Evolutionary conservation across 163 green algal species (phyloP).

Genomic region (Coccomyxa subellipsoidea): DNA sequence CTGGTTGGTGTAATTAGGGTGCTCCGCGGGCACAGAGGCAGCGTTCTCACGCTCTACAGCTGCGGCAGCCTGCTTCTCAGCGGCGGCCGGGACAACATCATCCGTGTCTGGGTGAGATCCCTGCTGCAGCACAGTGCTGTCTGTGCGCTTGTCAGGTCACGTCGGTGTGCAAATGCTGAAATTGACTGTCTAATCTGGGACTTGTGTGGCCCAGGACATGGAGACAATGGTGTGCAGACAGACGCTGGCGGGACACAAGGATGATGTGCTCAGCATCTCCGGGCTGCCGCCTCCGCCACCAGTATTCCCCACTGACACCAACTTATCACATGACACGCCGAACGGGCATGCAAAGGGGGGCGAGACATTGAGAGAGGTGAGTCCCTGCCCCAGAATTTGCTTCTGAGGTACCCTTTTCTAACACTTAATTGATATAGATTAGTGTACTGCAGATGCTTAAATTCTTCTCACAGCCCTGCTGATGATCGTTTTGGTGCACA

Average conservation of each 20-base stretch:
- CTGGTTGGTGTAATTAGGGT: constrained; percentile 31
- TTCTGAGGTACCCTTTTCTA: too few relatives aligned
- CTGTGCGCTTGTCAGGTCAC: too few relatives aligned
- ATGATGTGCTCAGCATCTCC: constrained; percentile 72
- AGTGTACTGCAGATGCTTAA: too few relatives aligned
- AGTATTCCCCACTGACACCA: neutral
- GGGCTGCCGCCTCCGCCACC: constrained; percentile 6
- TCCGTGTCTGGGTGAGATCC: constrained; percentile 67
- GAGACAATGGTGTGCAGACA: constrained; percentile 79
- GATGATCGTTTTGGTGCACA: neutral
- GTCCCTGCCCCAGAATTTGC: too few relatives aligned
- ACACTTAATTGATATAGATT: too few relatives aligned
- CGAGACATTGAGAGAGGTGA: neutral
- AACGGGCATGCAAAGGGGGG: neutral
- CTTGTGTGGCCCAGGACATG: constrained; percentile 27
- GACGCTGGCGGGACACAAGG: constrained; percentile 78
- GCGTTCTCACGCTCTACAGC: constrained; percentile 67
- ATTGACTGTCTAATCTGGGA: too few relatives aligned
- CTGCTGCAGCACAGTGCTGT: neutral
- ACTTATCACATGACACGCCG: neutral
- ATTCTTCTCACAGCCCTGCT: too few relatives aligned
- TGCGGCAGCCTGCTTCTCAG: constrained; percentile 67
- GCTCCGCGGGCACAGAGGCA: constrained; percentile 83
- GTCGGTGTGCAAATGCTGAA: too few relatives aligned
- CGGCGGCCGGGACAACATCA: constrained; percentile 78